These are phyloP conservation scores for Lactarius indigo DNA, from an alignment of 768 basidiomycete species.

Conservation along the genomic window DNA sequence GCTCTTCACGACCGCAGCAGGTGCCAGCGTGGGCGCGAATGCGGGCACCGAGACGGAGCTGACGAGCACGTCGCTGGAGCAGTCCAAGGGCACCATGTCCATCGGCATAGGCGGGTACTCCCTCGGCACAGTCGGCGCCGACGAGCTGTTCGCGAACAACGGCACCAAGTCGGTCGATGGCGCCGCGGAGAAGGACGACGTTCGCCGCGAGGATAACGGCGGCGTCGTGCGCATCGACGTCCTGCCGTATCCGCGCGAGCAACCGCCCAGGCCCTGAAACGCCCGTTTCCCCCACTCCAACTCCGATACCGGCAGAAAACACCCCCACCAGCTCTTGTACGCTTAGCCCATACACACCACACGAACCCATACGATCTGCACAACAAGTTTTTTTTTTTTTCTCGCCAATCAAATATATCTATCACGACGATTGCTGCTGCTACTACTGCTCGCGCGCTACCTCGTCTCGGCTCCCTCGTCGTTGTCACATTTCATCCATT, in stretches of 20 bases:
- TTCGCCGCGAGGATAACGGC: background rate
- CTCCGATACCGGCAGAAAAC: no score
- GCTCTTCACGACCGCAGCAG: background rate
- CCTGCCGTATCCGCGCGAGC: slow-evolving; percentile 7
- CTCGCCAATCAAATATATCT: no score
- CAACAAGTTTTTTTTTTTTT: no score
- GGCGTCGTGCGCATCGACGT: slow-evolving; percentile 19
- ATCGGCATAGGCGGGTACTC: background rate
- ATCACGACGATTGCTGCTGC: no score
- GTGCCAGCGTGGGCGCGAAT: background rate
- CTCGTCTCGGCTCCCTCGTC: no score
- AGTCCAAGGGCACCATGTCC: background rate
- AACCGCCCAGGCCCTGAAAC: slow-evolving; percentile 1
- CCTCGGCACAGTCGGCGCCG: background rate
- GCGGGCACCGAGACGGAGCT: background rate
- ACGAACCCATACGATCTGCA: no score
- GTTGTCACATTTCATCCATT: no score
- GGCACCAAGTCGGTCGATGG: background rate
- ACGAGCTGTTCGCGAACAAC: background rate
- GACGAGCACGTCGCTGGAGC: background rate
- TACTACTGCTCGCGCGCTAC: no score
- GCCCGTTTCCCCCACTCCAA: no score
- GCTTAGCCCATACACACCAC: no score
- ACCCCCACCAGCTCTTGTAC: no score
- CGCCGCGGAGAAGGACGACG: background rate